Evolutionary conservation across 306 rosid species (phyloP).

Genomic region (Cicer cuneatum): DNA sequence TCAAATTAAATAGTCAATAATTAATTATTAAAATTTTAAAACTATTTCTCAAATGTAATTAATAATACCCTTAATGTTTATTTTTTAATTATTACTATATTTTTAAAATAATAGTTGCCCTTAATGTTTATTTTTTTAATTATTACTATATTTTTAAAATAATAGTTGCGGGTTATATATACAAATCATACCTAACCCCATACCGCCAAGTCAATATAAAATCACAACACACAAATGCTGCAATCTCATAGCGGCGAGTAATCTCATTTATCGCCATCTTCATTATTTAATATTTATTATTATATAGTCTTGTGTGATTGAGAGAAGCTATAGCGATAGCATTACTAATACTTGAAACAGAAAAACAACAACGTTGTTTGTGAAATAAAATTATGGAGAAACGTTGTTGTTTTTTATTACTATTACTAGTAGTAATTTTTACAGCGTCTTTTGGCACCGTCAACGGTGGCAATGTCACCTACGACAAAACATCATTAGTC

Average conservation of each 20-base stretch:
- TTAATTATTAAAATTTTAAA: no score
- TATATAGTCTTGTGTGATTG: no score
- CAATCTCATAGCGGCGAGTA: background rate
- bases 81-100: no score
- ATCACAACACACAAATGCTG: background rate
- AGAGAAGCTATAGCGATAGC: background rate
- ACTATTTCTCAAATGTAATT: background rate
- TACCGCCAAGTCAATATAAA: background rate
- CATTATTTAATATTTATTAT: no score
- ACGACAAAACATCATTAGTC: conserved; percentile 71
- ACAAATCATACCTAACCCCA: background rate
- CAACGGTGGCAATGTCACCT: conserved; percentile 57
- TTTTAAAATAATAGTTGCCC: no score
- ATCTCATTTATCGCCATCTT: background rate
- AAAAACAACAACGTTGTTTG: conserved; percentile 1
- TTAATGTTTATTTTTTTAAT: no score
- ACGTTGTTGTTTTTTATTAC: conserved; percentile 16
- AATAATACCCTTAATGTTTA: no score
- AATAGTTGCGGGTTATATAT: background rate
- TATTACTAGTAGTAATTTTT: conserved; percentile 39
- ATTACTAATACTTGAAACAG: background rate
- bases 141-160: no score
- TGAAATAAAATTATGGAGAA: background rate
- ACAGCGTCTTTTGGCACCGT: conserved; percentile 26
- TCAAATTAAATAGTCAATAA: no score